Percentiles rank a stretch among this genome's conserved stretches.
phyloP scores from a whole-genome alignment of 1,284 basidiomycete species.

The Microbotryum lychnidis-dioicae region DNA sequence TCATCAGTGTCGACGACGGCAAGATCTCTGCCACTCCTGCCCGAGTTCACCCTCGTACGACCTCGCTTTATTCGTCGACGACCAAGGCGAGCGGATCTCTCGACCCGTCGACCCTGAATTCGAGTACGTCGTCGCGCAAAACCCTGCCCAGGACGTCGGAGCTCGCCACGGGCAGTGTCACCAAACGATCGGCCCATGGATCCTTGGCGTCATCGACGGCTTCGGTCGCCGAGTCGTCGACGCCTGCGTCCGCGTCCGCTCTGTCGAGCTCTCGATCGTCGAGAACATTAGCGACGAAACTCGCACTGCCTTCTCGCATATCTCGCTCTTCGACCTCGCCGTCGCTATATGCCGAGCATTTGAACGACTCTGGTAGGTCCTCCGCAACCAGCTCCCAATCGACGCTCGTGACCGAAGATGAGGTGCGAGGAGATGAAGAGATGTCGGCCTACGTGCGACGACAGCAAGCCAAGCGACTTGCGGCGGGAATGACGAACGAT shows the following conservation, averaged over 20 bases:
- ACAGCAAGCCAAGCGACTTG: constrained; percentile 78
- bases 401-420: constrained; percentile 57
- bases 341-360: constrained; percentile 13
- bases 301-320: constrained; percentile 32
- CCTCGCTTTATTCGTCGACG: neutral
- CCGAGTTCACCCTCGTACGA: neutral
- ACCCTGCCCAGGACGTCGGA: constrained; percentile 8
- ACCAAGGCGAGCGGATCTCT: neutral
- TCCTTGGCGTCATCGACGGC: constrained; percentile 4
- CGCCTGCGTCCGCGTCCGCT: neutral
- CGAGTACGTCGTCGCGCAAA: constrained; percentile 5
- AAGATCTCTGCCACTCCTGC: neutral
- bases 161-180: neutral
- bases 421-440: constrained; percentile 84
- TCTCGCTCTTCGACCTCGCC: constrained; percentile 30
- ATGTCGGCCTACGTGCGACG: constrained; percentile 90
- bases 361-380: constrained; percentile 22
- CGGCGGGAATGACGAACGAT: constrained; percentile 66
- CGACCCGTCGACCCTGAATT: constrained; percentile 5
- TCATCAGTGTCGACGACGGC: neutral
- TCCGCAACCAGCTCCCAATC: constrained; percentile 28
- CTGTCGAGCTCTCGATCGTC: constrained; percentile 28
- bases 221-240: neutral
- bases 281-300: constrained; percentile 28
- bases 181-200: constrained; percentile 2